Evolutionary conservation across 2,329 filamentous ascomycete genomes (phyloP), one percentile per base, ranked within the genome.

Genomic region (Cercospora sp.): DNA sequence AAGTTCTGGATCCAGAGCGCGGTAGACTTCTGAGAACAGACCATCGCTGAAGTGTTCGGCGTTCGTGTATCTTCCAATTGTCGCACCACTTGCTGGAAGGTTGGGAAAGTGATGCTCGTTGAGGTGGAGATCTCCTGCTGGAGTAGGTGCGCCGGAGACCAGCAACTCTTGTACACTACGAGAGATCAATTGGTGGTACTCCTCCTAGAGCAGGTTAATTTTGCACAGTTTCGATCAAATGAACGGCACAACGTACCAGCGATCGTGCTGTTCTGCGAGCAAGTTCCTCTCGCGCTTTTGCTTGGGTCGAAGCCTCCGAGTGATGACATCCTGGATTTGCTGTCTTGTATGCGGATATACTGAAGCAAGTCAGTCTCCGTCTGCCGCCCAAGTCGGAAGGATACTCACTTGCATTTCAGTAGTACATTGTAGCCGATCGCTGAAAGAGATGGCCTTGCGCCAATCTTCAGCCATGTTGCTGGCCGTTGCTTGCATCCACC

Each of bases 21-120:
- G 90, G 81, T 94, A 98, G 61, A 99, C 89, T 65, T 90, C 88
- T 18, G 94, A 95, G 69, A 93, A 95, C 12, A 94, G 83, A 20
- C 95, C 95, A 70, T 88, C 85, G 67, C 81, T 82, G 74, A 86
- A 82, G 77, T 87, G 86, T 20, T 83, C 78, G 58, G 86, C 88
- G 70, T 85, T 84, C 53, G 80, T 80, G 75, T 89, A 90, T 28
- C 79, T 79, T 3, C 88, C 88, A 69, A 90, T 83, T 65, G 75
- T 79, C 70, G 73, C 81, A 75, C 72, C 79, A 66, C 69, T 74
- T 5, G 74, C 73, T 51, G 80, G 75, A 9, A 76, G 68, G 48
- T 80, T 71, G 71, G 78, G 68, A 73, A 68, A 65, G 63, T 75
- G 68, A 73, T 77, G 60, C 75, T 79, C 71, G 71, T 77, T 66